These are phyloP conservation scores for Exidia glandulosa DNA, from an alignment of 768 basidiomycete genomes.

Conservation along the genomic window DNA sequence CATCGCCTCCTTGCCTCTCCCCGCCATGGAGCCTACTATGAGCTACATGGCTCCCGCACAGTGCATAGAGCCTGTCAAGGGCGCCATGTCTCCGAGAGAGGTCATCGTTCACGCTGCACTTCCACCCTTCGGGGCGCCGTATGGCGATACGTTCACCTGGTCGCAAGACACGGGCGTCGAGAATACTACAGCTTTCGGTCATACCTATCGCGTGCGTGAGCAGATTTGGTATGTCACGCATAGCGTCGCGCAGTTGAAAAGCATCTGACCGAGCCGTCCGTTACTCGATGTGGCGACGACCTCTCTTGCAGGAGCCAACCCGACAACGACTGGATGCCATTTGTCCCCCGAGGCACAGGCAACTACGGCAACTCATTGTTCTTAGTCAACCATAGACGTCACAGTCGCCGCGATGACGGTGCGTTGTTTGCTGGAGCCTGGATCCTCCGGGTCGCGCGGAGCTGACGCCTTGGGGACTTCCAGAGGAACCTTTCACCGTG, in stretches of 20 bases:
- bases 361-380: not conserved
- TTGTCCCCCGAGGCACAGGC: not conserved
- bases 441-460: not conserved
- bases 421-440: not conserved
- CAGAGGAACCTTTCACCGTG: not conserved
- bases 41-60: too few relatives aligned
- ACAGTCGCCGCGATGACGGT: not conserved
- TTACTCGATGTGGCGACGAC: not conserved
- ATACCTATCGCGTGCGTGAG: not conserved
- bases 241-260: too few relatives aligned
- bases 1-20: too few relatives aligned
- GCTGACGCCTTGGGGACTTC: not conserved
- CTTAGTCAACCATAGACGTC: not conserved
- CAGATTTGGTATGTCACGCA: not conserved
- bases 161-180: too few relatives aligned
- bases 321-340: not conserved
- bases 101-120: too few relatives aligned
- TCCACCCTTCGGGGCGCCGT: too few relatives aligned
- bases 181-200: not conserved
- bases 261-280: not conserved
- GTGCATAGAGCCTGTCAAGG: too few relatives aligned
- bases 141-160: too few relatives aligned
- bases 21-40: too few relatives aligned
- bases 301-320: not conserved
- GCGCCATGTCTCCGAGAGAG: too few relatives aligned